Percentiles rank a stretch among this genome's conserved stretches.
These are phyloP conservation scores for Phaffomyces thermotolerans DNA, from an alignment of 805 yeast species.

Conservation along the genomic window DNA sequence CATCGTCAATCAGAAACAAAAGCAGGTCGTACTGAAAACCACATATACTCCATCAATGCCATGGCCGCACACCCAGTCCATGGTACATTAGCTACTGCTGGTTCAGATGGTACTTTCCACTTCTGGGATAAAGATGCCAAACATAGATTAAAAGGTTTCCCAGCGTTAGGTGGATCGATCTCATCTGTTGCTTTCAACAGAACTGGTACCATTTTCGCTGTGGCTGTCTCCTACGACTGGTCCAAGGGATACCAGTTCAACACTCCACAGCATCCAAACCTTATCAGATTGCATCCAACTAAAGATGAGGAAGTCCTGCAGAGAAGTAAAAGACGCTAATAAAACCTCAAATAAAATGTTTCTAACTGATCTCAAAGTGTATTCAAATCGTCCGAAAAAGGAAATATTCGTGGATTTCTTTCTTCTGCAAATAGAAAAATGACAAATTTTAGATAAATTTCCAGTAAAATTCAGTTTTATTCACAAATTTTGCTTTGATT, in stretches of 20 bases:
- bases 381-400: no score
- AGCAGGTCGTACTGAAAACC: conserved; percentile 46
- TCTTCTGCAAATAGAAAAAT: neutral
- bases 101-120: conserved; percentile 88
- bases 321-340: conserved; percentile 29
- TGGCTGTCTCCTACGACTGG: conserved; percentile 95
- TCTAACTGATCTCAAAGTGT: no score
- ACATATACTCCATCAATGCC: conserved; percentile 72
- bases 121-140: conserved; percentile 95
- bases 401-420: neutral
- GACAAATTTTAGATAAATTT: no score
- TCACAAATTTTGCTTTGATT: neutral
- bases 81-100: conserved; percentile 92
- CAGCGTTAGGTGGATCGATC: conserved; percentile 59
- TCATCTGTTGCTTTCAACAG: conserved; percentile 76
- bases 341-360: no score
- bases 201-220: conserved; percentile 79
- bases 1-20: conserved; percentile 69
- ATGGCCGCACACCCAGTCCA: conserved; percentile 81
- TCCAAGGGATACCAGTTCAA: conserved; percentile 79
- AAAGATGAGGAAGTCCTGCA: conserved; percentile 79
- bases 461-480: no score
- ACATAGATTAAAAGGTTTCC: conserved; percentile 78
- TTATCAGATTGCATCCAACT: conserved; percentile 75
- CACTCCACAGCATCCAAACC: conserved; percentile 65